Evolutionary conservation across 1,284 basidiomycete genomes (phyloP), one percentile per base, ranked within the genome.

Genomic region (Ceratobasidium papillatum): DNA sequence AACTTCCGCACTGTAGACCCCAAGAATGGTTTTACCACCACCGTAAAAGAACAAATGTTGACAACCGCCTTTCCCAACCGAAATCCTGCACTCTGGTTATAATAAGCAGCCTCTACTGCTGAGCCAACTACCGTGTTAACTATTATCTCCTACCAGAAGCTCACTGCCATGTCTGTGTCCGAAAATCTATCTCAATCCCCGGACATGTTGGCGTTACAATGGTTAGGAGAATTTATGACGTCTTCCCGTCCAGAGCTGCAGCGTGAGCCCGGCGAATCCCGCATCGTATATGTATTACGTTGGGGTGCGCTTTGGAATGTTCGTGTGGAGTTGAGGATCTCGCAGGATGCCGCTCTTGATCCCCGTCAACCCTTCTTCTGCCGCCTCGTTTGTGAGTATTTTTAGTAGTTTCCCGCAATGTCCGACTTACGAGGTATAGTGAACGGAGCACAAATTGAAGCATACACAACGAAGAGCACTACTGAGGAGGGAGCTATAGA

Each of bases 281-380:
- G 25, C 27, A n/a, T 34, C 68, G 68, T 59, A 22, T 71, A 71
- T 30, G 30, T 71, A 3, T 41, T 41, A 25, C 68, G 68, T 36
- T 71, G 68, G 68, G 4, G 41, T 3, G 12, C 25, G 17, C 27
- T 45, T 1, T 9, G 56, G 12, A 30, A 41, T 36, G 8, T 58
- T 1, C 38, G 27, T 5, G 5, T 71, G 4, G 27, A 43, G 8
- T 71, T 36, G 27, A 3, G 22, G 9, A 5, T 47, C 14, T 54
- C 43, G 17, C 4, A 54, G 14, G 41, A 45, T n/a, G 41, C 68
- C 8, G 27, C 7, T 11, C 17, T 17, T 19, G n/a, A 36, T 17
- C 36, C 54, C 11, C n/a, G 22, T 30, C 34, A 59, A 2, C 41
- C 17, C 22, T 30, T 59, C n/a, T 7, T 59, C 5, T 71, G 56